Evolutionary conservation across 176 grass and related monocot species (phyloP), one percentile per base, ranked within the genome.

Genomic region (Tillandsia fasciculata): DNA sequence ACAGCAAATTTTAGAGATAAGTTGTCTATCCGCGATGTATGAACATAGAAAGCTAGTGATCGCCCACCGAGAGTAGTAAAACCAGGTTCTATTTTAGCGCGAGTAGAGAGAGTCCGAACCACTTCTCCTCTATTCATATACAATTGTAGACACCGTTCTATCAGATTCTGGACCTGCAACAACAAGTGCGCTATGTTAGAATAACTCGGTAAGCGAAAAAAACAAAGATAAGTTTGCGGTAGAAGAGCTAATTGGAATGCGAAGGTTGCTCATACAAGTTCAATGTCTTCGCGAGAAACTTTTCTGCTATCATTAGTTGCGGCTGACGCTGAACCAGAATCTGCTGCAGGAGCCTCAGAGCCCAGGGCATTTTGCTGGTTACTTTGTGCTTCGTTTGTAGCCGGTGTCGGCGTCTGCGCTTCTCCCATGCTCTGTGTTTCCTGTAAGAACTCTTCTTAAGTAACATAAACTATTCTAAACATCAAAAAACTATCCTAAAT

Each of bases 121-220:
- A 99, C 90, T 79, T 99, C 95, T 72, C 84, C 86, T 86, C 83
- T 99, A 79, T 86, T 94, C 95, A 94, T 99, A 74, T 99, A 99
- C 33, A 99, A 75, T 63, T 94, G 95, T 54, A 99, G 70, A 80
- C 95, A 99, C 3, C 84, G 84, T 64, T 99, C 95, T 86, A 99
- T 99, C 77, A 99, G 82, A 90, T 99, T 94, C 64, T 99, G 95
- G 14, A 99, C 95, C 95, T 99, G 77, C n/a, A 81, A 75, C 51
- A 81, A 61, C 15, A 18, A 42, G 33, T 42, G 33, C 11, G 15
- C 1, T 61, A 61, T 22, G 15, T 61, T 22, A 61, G 8, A 56
- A 61, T 61, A 15, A 61, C 17, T 61, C 8, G 22, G 22, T 18
- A 61, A 22, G 56, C 10, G 13, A 61, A 20, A 61, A 9, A 0